A percentile compares a stretch with the other conserved stretches of the same genome.
Evolutionary conservation across 192 early-diverging fungal genomes (phyloP).

Genomic region (Backusella parvicylindrica): DNA sequence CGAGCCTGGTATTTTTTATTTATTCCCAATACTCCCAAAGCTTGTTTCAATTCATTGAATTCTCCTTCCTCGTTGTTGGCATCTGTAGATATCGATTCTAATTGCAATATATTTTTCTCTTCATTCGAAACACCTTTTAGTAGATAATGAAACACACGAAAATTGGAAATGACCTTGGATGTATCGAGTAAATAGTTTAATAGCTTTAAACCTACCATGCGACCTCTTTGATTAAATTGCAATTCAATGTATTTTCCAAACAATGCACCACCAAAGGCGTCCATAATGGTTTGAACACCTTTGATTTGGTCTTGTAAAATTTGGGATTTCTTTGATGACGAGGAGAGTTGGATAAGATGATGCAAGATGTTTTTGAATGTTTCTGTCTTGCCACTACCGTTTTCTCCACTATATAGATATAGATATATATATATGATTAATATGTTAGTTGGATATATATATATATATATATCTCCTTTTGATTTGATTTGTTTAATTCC

Average conservation of each 20-base stretch:
- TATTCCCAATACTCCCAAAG: conserved; percentile 85
- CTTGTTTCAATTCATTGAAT: conserved; percentile 61
- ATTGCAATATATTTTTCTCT: conserved; percentile 69
- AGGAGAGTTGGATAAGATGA: conserved; percentile 66
- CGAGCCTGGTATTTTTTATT: conserved; percentile 75
- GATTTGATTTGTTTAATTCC: too few species aligned
- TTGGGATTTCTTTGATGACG: conserved; percentile 67
- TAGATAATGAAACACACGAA: conserved; percentile 94
- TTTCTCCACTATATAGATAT: conserved; percentile 65
- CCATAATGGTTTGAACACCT: conserved; percentile 68
- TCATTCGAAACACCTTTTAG: conserved; percentile 75
- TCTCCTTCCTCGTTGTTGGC: conserved; percentile 49
- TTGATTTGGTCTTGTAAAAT: conserved; percentile 65
- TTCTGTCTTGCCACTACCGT: conserved; percentile 85
- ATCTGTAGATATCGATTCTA: conserved; percentile 63
- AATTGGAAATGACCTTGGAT: conserved; percentile 78
- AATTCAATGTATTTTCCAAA: conserved; percentile 84
- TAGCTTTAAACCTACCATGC: conserved; percentile 81
- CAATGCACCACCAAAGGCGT: conserved; percentile 89
- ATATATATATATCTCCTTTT: not conserved
- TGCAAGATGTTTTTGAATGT: conserved; percentile 61
- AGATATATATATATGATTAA: not conserved
- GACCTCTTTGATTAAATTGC: conserved; percentile 86
- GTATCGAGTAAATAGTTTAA: conserved; percentile 89
- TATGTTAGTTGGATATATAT: not conserved